Base-by-base conservation (phyloP, 805 yeast genomes). In the Wickerhamiella slavikovae region DNA sequence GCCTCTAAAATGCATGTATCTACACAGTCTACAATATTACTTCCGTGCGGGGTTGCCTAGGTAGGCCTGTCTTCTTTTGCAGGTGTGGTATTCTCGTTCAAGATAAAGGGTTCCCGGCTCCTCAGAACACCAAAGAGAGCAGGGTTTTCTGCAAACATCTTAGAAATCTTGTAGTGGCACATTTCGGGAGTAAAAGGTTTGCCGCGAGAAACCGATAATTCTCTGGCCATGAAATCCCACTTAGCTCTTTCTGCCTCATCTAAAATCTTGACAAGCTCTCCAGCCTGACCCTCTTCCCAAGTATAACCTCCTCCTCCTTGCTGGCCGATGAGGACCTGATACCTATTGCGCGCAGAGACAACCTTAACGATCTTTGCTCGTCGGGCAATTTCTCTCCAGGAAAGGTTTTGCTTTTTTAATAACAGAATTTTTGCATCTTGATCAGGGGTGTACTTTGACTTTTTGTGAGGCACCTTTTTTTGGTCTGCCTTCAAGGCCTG, bases 281-380 rank as follows among this genome's bases (percentile, higher is more conserved):
- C 35, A 5, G 66, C 60, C 47, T 73, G 80, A 11, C 64, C 66
- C 1, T 54, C 40, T 7, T 64, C 66, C 73, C 80, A 73, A 18
- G 66, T 62, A 15, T 68, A 62, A 1, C 69, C 60, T 9, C 75
- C 76, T 20, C 76, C 74, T 3, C 85, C 85, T 42, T 75, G 85
- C 45, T 75, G 85, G 4, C 89, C 89, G 38, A 76, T 73, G 28
- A 75, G 58, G 3, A 75, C 85, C 48, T 75, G 85, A 41, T 76
- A 76, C 34, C 85, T 52, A 44, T 75, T 75, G 33, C 85, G 52
- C 0, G 83, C 85, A 0, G 85, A 79, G 23, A 75, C 51, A 35
- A 66, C 70, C 24, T 71, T 64, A 6, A 71, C 76, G 17, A 74
- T 73, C 3, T 64, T 60, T 2, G 78, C 64, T 3, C 57, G 51